Percentiles rank a stretch among this genome's conserved stretches.
Evolutionary conservation across 2,329 filamentous ascomycete genomes (phyloP).

Genomic region (Aspergillus udagawae): DNA sequence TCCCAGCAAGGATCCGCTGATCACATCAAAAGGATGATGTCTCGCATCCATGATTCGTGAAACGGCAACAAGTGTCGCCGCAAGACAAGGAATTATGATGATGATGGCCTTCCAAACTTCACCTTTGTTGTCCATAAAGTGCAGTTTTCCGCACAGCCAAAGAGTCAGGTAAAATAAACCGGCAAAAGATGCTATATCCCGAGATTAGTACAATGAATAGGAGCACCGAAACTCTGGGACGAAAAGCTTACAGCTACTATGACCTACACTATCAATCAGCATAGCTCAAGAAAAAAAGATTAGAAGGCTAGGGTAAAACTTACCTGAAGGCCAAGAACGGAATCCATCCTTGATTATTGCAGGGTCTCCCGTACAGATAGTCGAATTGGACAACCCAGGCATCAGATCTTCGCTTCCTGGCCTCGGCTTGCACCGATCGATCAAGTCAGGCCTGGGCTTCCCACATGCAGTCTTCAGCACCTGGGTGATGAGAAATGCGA

Average conservation of each 20-base stretch:
- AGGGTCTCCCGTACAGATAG: constrained; percentile 50
- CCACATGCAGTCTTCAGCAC: constrained; percentile 57
- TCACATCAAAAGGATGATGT: constrained; percentile 59
- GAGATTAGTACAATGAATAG: constrained; percentile 6
- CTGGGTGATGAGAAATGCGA: constrained; percentile 56
- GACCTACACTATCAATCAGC: constrained; percentile 18
- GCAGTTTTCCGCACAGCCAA: constrained; percentile 57
- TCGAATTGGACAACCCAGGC: constrained; percentile 42
- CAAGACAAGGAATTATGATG: constrained; percentile 51
- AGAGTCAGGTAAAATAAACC: constrained; percentile 58
- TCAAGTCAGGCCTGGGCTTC: constrained; percentile 58
- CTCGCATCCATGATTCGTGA: constrained; percentile 60
- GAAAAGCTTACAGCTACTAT: constrained; percentile 19
- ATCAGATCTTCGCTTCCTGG: constrained; percentile 32
- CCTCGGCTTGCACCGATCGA: constrained; percentile 49
- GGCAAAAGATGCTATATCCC: constrained; percentile 50
- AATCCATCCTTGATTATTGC: constrained; percentile 56
- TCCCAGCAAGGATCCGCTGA: constrained; percentile 53
- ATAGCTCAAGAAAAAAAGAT: neutral
- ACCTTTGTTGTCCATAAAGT: constrained; percentile 56
- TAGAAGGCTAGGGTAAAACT: constrained; percentile 2
- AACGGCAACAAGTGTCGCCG: constrained; percentile 52
- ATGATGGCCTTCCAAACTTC: constrained; percentile 58
- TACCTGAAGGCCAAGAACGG: constrained; percentile 55
- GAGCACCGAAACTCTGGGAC: neutral